These are phyloP conservation scores for Acidomyces sp. DNA, from an alignment of 495 filamentous ascomycete genomes.

Conservation along the genomic window DNA sequence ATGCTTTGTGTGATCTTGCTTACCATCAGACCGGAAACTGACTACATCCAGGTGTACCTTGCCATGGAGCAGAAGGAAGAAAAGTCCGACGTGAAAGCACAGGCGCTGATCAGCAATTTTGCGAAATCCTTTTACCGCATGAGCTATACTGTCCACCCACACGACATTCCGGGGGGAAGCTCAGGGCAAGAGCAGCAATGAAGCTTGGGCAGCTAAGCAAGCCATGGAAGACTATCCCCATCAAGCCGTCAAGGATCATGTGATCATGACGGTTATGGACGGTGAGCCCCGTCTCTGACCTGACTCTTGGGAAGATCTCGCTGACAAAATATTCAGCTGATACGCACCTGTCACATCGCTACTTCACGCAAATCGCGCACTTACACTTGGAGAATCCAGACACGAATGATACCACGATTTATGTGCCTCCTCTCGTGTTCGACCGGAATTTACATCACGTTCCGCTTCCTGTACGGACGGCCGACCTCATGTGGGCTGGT, in stretches of 20 bases:
- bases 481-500: slow-evolving; percentile 53
- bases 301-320: slow-evolving; percentile 1
- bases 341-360: slow-evolving; percentile 51
- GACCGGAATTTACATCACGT: slow-evolving; percentile 56
- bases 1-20: background rate
- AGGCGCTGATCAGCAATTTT: slow-evolving; percentile 40
- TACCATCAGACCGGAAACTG: slow-evolving; percentile 7
- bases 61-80: slow-evolving; percentile 56
- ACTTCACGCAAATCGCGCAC: slow-evolving; percentile 47
- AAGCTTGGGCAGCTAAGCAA: slow-evolving; percentile 50
- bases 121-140: slow-evolving; percentile 47
- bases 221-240: slow-evolving; percentile 41
- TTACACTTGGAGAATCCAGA: slow-evolving; percentile 43
- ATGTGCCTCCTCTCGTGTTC: slow-evolving; percentile 57
- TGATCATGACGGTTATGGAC: slow-evolving; percentile 58
- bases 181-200: slow-evolving; percentile 56
- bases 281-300: slow-evolving; percentile 32
- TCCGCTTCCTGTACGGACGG: slow-evolving; percentile 52
- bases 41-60: slow-evolving; percentile 43
- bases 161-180: slow-evolving; percentile 48
- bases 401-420: slow-evolving; percentile 45
- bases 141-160: slow-evolving; percentile 47
- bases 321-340: slow-evolving; percentile 37
- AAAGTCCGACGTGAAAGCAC: slow-evolving; percentile 41
- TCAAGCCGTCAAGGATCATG: slow-evolving; percentile 37